A percentile compares a stretch with the other conserved stretches of the same genome.
Evolutionary conservation across 768 basidiomycete genomes (phyloP).

Genomic region (Floccularia luteovirens): DNA sequence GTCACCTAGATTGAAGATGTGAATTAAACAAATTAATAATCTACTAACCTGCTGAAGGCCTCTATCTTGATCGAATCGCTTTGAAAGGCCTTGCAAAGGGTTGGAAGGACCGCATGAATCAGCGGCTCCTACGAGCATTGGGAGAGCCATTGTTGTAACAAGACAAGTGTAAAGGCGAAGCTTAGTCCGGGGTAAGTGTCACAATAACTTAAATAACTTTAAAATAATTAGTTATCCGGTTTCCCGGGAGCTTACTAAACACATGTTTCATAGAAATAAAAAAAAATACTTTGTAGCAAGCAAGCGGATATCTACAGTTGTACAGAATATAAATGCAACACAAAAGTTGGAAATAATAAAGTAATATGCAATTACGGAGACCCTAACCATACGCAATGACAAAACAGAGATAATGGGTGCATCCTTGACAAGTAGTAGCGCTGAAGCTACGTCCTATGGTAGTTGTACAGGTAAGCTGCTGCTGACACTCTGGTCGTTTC

Average conservation of each 20-base stretch:
- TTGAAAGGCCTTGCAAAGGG: slow-evolving; percentile 72
- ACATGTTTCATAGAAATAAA: slow-evolving; percentile 1
- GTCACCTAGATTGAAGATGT: slow-evolving; percentile 7
- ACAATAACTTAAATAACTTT: neutral
- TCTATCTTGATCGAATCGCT: slow-evolving; percentile 73
- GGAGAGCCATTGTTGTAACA: slow-evolving; percentile 54
- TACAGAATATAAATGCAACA: neutral
- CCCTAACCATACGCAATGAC: slow-evolving; percentile 1
- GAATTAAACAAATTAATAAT: neutral
- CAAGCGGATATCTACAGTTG: too few species aligned
- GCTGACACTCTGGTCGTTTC: slow-evolving; percentile 12
- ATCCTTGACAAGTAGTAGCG: neutral
- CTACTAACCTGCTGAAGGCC: slow-evolving; percentile 63
- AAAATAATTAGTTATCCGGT: too few species aligned
- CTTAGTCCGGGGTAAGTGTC: neutral
- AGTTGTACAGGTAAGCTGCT: slow-evolving; percentile 8
- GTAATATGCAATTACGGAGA: slow-evolving; percentile 4
- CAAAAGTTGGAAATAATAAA: neutral
- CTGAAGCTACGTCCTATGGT: too few species aligned
- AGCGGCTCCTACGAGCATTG: slow-evolving; percentile 67
- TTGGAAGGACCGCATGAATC: slow-evolving; percentile 89
- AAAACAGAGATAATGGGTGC: neutral
- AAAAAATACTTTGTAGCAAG: too few species aligned
- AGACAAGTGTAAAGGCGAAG: neutral
- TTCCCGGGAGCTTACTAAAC: neutral